Conservation (phyloP, 345 rosid species). For the Gossypium herbaceum region DNA sequence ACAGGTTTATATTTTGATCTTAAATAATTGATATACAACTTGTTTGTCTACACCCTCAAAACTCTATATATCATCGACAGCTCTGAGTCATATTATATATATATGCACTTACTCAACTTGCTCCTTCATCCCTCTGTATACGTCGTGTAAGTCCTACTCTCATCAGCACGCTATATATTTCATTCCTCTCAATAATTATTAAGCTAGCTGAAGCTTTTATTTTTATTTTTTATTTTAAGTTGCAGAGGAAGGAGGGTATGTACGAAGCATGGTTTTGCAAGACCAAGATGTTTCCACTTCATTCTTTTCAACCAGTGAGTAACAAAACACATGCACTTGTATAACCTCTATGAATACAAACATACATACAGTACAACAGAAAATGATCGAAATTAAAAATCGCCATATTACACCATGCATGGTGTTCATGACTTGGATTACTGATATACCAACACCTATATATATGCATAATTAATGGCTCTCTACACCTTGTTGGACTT, state of each 20-base stretch:
- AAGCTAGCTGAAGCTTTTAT: not conserved
- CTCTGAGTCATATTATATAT: not conserved
- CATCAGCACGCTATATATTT: not conserved
- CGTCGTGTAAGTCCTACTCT: not conserved
- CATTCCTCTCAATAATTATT: not conserved
- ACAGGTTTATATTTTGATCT: not conserved
- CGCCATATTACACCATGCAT: not conserved
- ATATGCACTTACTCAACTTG: not conserved
- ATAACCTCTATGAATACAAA: not conserved
- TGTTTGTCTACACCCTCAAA: not conserved
- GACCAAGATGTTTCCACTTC: constrained; percentile 9
- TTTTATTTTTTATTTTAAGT: not conserved
- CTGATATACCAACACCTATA: not conserved
- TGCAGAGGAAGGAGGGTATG: not conserved
- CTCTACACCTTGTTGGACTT: not conserved
- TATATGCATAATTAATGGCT: not conserved
- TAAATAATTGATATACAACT: not conserved
- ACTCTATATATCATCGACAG: not conserved
- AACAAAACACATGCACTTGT: not conserved
- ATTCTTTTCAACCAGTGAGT: constrained; percentile 10
- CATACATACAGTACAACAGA: not conserved
- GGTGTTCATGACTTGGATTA: not conserved
- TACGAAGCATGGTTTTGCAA: constrained; percentile 9
- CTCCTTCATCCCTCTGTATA: not conserved
- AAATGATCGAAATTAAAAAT: not conserved